A percentile compares a stretch with the other conserved stretches of the same genome.
These are phyloP conservation scores for Aaosphaeria pasadenensis DNA, from an alignment of 2,329 filamentous ascomycete species.

Conservation along the genomic window DNA sequence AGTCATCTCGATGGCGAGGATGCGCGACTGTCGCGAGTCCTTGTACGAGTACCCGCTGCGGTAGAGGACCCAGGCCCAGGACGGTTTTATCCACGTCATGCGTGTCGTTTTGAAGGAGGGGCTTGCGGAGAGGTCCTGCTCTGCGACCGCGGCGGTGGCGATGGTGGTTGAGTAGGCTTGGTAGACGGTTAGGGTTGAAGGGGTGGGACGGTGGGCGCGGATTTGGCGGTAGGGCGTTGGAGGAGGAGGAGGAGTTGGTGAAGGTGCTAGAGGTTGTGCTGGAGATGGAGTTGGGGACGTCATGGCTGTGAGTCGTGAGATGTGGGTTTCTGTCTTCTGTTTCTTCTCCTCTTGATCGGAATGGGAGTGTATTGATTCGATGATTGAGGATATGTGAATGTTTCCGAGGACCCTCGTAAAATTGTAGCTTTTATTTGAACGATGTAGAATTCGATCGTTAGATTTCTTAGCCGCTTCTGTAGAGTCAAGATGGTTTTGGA, in stretches of 20 bases:
- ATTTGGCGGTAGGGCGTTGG: slow-evolving; percentile 44
- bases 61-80: slow-evolving; percentile 64
- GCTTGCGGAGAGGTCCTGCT: slow-evolving; percentile 53
- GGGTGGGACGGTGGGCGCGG: slow-evolving; percentile 49
- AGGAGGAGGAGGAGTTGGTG: background rate
- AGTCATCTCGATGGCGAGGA: slow-evolving; percentile 57
- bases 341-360: too few species aligned
- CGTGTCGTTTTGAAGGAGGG: slow-evolving; percentile 51
- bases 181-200: slow-evolving; percentile 57
- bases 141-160: slow-evolving; percentile 50
- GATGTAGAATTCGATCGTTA: too few species aligned
- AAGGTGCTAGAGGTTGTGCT: too few species aligned
- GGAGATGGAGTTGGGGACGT: too few species aligned
- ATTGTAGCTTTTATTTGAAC: too few species aligned
- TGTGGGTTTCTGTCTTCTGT: too few species aligned
- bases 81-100: slow-evolving; percentile 66
- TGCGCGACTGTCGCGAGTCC: slow-evolving; percentile 52
- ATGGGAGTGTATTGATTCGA: too few species aligned
- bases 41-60: slow-evolving; percentile 60
- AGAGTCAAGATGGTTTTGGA: too few species aligned
- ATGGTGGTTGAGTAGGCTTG: slow-evolving; percentile 58
- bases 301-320: too few species aligned
- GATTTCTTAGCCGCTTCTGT: too few species aligned
- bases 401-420: too few species aligned
- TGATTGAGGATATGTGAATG: too few species aligned